Conservation (phyloP, 1,139 yeast species). For the Yamadazyma buinensis region DNA sequence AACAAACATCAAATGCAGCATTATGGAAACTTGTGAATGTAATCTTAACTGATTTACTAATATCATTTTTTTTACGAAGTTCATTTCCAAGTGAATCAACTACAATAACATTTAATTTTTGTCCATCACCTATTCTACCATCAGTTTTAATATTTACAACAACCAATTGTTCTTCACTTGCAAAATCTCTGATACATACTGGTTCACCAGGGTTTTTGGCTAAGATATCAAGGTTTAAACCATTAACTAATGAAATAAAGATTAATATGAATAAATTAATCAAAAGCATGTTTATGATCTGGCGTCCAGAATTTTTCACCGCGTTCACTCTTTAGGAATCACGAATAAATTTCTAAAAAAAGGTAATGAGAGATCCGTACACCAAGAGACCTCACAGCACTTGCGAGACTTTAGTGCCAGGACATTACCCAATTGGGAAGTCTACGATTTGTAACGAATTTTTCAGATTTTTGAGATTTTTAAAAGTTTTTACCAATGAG, state of each 20-base stretch:
- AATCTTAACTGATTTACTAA: constrained; percentile 62
- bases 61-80: constrained; percentile 60
- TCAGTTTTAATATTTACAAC: constrained; percentile 73
- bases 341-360: no score
- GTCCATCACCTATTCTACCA: constrained; percentile 84
- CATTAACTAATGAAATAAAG: constrained; percentile 21
- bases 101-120: constrained; percentile 58
- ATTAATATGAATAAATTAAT: constrained; percentile 9
- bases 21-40: constrained; percentile 83
- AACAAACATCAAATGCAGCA: constrained; percentile 88
- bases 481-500: constrained; percentile 1
- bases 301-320: constrained; percentile 4
- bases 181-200: constrained; percentile 86
- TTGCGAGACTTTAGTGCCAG: no score
- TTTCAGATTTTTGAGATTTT: background rate
- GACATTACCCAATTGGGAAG: constrained; percentile 15
- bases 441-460: constrained; percentile 8
- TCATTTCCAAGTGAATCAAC: constrained; percentile 70
- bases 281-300: constrained; percentile 4
- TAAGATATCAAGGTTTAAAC: constrained; percentile 40
- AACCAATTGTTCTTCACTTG: constrained; percentile 75
- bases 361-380: no score
- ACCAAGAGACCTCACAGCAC: no score
- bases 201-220: constrained; percentile 35
- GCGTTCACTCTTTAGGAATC: no score